Percentiles rank a stretch among this genome's conserved stretches.
phyloP scores from a whole-genome alignment of 2,329 filamentous ascomycete species.

The Atkinsonella texensis region DNA sequence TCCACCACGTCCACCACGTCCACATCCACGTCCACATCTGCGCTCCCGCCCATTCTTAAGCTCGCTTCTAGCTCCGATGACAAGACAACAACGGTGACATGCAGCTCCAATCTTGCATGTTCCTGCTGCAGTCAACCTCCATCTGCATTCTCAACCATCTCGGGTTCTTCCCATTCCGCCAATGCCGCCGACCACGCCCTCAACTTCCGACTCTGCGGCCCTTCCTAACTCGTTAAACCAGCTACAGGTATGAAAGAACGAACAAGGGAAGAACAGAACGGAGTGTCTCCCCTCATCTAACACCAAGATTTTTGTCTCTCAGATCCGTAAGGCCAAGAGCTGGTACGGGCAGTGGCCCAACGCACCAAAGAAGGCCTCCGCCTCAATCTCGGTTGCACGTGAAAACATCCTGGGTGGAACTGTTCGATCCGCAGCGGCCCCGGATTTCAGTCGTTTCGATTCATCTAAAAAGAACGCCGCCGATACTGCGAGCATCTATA shows the following conservation, averaged over 20 bases:
- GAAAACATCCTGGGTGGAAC: slow-evolving; percentile 50
- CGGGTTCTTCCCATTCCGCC: neutral
- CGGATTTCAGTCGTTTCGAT: slow-evolving; percentile 42
- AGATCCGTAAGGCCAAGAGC: slow-evolving; percentile 42
- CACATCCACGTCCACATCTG: neutral
- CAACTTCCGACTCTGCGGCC: neutral
- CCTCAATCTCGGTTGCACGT: slow-evolving; percentile 47
- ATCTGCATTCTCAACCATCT: neutral
- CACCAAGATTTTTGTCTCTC: neutral
- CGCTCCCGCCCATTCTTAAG: neutral
- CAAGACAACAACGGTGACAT: neutral
- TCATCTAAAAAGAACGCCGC: slow-evolving; percentile 22
- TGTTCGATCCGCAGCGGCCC: slow-evolving; percentile 29
- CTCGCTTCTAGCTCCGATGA: neutral
- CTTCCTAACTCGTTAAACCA: slow-evolving; percentile 1
- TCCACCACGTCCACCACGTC: neutral
- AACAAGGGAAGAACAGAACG: neutral
- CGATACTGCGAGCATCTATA: slow-evolving; percentile 19
- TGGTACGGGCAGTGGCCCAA: slow-evolving; percentile 54
- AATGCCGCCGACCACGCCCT: slow-evolving; percentile 3
- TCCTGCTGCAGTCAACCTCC: neutral
- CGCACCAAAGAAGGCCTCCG: slow-evolving; percentile 42
- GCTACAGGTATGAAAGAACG: slow-evolving; percentile 7
- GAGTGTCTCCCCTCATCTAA: neutral
- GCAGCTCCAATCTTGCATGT: neutral